phyloP scores from a whole-genome alignment of 2,329 filamentous ascomycete species.

The Phyllosticta paracitricarpa region DNA sequence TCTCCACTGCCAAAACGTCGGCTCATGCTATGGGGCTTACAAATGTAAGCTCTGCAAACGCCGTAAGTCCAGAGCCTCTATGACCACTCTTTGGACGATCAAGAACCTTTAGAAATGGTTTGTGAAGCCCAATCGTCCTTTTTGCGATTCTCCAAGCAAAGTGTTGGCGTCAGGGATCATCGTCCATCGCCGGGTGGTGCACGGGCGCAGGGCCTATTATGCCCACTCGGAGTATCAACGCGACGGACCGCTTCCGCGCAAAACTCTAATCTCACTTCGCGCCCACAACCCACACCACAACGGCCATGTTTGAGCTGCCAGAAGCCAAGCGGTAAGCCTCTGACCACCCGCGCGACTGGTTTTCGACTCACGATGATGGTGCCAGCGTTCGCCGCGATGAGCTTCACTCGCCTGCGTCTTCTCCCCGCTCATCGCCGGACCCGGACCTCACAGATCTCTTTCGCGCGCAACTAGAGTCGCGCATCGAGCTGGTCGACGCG shows the following conservation, averaged over 20 bases:
- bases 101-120: too few species aligned
- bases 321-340: background rate
- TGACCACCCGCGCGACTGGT: background rate
- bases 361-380: background rate
- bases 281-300: background rate
- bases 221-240: background rate
- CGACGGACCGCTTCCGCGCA: background rate
- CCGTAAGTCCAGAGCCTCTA: too few species aligned
- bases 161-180: background rate
- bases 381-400: conserved; percentile 25
- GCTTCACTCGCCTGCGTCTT: conserved; percentile 24
- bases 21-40: too few species aligned
- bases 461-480: conserved; percentile 17
- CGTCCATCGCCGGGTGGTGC: background rate
- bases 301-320: background rate
- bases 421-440: conserved; percentile 26
- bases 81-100: too few species aligned
- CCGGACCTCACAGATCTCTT: conserved; percentile 22
- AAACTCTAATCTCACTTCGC: background rate
- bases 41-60: too few species aligned
- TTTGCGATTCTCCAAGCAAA: too few species aligned
- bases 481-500: conserved; percentile 12
- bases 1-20: too few species aligned
- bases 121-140: too few species aligned
- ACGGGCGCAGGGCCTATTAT: background rate